Conservation (phyloP, 1,284 basidiomycete genomes). For the Trametes pubescens region DNA sequence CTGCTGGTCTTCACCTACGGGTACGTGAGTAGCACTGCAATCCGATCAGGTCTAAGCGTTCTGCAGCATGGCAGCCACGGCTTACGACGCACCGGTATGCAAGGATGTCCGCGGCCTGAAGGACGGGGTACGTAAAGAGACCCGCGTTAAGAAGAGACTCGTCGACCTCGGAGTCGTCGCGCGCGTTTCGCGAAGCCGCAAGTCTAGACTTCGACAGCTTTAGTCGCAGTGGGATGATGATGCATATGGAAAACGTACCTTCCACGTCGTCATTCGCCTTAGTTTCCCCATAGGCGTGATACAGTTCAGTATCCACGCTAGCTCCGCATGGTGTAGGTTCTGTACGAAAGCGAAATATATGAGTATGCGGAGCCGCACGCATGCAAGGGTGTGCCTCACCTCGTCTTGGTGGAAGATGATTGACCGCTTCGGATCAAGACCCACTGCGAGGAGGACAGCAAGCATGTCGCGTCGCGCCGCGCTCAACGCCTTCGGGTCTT, state of each 20-base stretch:
- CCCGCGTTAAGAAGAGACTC: slow-evolving; percentile 87
- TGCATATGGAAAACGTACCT: slow-evolving; percentile 56
- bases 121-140: slow-evolving; percentile 90
- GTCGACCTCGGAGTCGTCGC: slow-evolving; percentile 78
- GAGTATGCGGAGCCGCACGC: neutral
- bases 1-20: slow-evolving; percentile 94
- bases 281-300: slow-evolving; percentile 86
- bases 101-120: slow-evolving; percentile 95
- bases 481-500: slow-evolving; percentile 73
- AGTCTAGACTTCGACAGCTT: slow-evolving; percentile 67
- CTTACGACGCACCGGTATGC: slow-evolving; percentile 71
- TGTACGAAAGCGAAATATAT: slow-evolving; percentile 41
- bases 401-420: slow-evolving; percentile 91
- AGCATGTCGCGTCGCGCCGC: slow-evolving; percentile 80
- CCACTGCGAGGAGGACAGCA: slow-evolving; percentile 85
- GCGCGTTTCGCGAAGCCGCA: slow-evolving; percentile 77
- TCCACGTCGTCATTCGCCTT: slow-evolving; percentile 95
- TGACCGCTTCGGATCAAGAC: slow-evolving; percentile 81
- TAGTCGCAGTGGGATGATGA: neutral
- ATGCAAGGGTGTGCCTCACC: slow-evolving; percentile 47
- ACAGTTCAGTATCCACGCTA: slow-evolving; percentile 94
- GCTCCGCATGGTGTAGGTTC: slow-evolving; percentile 87
- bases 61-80: neutral
- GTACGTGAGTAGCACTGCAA: slow-evolving; percentile 87
- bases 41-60: neutral